These are phyloP conservation scores for Musa beccarii DNA, from an alignment of 176 grass and related monocot species.

Conservation along the genomic window DNA sequence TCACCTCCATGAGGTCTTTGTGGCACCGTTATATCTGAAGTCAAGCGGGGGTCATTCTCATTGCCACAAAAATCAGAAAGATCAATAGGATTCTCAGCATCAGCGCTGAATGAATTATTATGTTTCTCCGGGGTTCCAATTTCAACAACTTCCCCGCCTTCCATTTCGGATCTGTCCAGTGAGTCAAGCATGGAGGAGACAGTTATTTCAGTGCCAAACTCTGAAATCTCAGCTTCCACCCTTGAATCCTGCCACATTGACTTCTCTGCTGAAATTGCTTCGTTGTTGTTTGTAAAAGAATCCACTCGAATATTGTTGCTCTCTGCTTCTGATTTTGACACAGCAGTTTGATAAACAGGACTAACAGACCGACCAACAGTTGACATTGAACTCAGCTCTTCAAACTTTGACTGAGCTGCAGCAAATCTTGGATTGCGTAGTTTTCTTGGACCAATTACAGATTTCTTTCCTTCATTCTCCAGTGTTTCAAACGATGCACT, in stretches of 20 bases:
- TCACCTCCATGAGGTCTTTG: slow-evolving; percentile 7
- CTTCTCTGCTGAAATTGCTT: background rate
- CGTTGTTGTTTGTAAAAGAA: background rate
- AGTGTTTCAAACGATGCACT: background rate
- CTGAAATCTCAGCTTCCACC: slow-evolving; percentile 10
- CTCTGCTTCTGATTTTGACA: slow-evolving; percentile 1
- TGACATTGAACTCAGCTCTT: slow-evolving; percentile 1
- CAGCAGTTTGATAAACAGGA: slow-evolving; percentile 4
- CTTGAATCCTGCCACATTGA: background rate
- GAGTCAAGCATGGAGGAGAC: slow-evolving; percentile 17
- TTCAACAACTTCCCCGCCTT: slow-evolving; percentile 21
- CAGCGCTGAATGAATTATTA: background rate
- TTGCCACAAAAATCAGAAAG: background rate
- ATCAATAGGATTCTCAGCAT: slow-evolving; percentile 2
- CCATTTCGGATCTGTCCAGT: slow-evolving; percentile 13
- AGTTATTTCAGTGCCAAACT: slow-evolving; percentile 22
- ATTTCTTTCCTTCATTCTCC: slow-evolving; percentile 7
- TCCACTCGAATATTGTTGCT: background rate
- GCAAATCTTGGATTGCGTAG: slow-evolving; percentile 15
- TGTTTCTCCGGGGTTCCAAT: slow-evolving; percentile 14
- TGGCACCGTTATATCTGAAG: background rate
- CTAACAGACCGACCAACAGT: background rate
- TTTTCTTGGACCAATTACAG: background rate
- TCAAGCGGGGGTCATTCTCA: background rate
- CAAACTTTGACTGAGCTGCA: slow-evolving; percentile 20